Conservation (phyloP, 306 rosid species). For the Sicyos baderoa region DNA sequence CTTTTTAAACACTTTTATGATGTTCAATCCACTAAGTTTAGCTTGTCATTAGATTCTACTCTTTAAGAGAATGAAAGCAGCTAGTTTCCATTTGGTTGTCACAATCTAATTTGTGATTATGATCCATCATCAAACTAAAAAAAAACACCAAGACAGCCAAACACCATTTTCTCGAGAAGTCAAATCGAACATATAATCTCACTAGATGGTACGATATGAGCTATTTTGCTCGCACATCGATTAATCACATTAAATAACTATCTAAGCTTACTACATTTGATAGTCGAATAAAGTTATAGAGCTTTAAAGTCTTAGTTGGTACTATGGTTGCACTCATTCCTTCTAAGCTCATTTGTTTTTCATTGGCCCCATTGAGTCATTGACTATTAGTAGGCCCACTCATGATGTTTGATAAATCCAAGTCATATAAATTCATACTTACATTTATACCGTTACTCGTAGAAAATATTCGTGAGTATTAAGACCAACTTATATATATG, state of each 20-base stretch:
- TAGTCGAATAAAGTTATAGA: too few species aligned
- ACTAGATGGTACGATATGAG: too few species aligned
- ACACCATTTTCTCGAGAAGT: not conserved
- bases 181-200: not conserved
- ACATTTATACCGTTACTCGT: too few species aligned
- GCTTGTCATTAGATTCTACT: not conserved
- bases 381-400: not conserved
- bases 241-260: not conserved
- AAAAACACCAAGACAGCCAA: not conserved
- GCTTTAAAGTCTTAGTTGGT: not conserved
- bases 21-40: conserved; percentile 14
- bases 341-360: not conserved
- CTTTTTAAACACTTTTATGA: conserved; percentile 6
- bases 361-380: not conserved
- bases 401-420: not conserved
- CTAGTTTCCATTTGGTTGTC: conserved; percentile 8
- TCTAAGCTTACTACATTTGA: not conserved
- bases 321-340: not conserved
- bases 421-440: too few species aligned
- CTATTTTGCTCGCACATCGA: too few species aligned
- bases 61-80: not conserved
- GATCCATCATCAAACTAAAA: conserved; percentile 14
- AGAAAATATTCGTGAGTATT: too few species aligned
- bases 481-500: too few species aligned
- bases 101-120: not conserved